Evolutionary conservation across 345 rosid genomes (phyloP), one percentile per base, ranked within the genome.

Genomic region (Citrus medica): DNA sequence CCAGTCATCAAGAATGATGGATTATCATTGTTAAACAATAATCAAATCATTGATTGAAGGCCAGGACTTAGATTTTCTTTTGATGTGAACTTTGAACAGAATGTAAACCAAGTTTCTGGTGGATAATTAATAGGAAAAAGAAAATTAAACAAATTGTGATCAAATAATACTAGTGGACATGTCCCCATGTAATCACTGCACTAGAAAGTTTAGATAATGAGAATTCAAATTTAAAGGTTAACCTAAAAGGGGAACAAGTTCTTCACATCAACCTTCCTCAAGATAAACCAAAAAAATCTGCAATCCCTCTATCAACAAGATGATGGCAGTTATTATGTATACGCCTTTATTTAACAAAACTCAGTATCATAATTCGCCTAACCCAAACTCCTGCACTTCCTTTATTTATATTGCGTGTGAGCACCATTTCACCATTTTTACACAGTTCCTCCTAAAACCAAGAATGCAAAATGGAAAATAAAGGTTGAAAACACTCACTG

Each of bases 401-500:
- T 24, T 35, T 25, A 6, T 40, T 40, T 7, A 25, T 38, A 67
- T 2, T 35, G 65, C 4, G 4, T 58, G 28, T n/a, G 21, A 58
- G 51, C 21, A 72, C 51, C 51, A 56, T 30, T 58, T 42, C 32
- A 38, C 37, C n/a, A 38, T 16, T 37, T 46, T 46, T 13, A 46
- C 14, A 42, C 24, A 42, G 5, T 42, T 21, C 42, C 46, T 62
- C 32, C 67, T 42, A 42, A 63, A 24, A 38, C 68, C 35, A 40
- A 51, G 61, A 70, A 40, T 7, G 7, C 3, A 37, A 21, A 74
- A 63, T 24, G 35, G 6, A 73, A 69, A 17, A 40, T 5, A 62
- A 30, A 64, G 28, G 61, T 24, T 17, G 67, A 59, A 40, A 73
- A 74, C 70, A 86, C 97, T 92, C 85, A 97, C 99, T 8, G 99